These are phyloP conservation scores for Candida nemodendra DNA, from an alignment of 805 yeast species.

Conservation along the genomic window DNA sequence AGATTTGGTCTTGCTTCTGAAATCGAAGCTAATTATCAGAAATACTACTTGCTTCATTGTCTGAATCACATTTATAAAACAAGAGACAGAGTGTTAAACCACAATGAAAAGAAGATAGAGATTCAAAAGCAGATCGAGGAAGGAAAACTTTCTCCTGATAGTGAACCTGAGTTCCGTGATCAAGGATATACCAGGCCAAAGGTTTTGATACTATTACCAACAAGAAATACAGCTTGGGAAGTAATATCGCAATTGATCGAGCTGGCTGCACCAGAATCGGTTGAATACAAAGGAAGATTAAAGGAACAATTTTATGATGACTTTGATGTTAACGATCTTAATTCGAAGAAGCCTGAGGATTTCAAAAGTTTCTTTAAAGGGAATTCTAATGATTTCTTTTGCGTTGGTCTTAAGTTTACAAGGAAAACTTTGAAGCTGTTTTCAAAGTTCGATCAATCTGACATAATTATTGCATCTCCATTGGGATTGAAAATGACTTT, in stretches of 20 bases:
- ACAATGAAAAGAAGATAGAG: conserved; percentile 58
- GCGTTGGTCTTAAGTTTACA: conserved; percentile 87
- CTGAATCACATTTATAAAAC: conserved; percentile 85
- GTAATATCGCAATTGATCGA: conserved; percentile 60
- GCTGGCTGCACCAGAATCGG: conserved; percentile 66
- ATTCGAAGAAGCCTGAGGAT: conserved; percentile 71
- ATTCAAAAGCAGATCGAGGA: conserved; percentile 37
- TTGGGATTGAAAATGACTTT: conserved; percentile 79
- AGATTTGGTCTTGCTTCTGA: conserved; percentile 46
- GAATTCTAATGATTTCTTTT: conserved; percentile 87
- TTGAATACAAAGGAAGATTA: conserved; percentile 80
- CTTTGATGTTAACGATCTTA: conserved; percentile 29
- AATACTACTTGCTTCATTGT: conserved; percentile 65
- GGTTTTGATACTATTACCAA: conserved; percentile 77
- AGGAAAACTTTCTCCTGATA: conserved; percentile 26
- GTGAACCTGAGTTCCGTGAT: conserved; percentile 70
- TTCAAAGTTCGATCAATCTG: conserved; percentile 80
- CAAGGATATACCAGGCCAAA: conserved; percentile 97
- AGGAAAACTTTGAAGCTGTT: conserved; percentile 83
- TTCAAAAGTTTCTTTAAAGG: conserved; percentile 81
- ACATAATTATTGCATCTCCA: conserved; percentile 87
- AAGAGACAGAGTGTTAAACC: conserved; percentile 77
- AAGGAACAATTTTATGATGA: conserved; percentile 62
- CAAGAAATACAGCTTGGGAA: conserved; percentile 73
- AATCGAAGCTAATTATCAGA: conserved; percentile 43